Evolutionary conservation across 208 protist species (phyloP).

Genomic region (Lotmaria passim): DNA sequence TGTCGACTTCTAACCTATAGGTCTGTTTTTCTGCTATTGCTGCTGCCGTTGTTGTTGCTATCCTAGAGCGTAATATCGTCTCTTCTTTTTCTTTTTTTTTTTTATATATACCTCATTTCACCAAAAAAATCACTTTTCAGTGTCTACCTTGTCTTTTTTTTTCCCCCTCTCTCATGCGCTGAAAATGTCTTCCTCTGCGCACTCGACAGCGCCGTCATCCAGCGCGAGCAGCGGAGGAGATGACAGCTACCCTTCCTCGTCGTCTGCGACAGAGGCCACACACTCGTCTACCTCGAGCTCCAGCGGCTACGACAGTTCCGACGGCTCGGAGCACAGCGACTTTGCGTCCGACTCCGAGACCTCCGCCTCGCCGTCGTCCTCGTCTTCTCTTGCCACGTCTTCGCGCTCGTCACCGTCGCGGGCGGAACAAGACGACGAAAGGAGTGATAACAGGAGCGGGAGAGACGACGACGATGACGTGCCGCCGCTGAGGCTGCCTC

Average conservation of each 20-base stretch:
- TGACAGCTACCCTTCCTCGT: constrained; percentile 15
- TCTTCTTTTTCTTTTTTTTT: too few relatives aligned
- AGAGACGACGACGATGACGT: background rate
- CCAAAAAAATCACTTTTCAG: too few relatives aligned
- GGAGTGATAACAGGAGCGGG: background rate
- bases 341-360: constrained; percentile 1
- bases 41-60: too few relatives aligned
- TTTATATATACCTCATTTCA: too few relatives aligned
- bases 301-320: background rate
- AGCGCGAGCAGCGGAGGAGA: background rate
- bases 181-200: constrained; percentile 2
- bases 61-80: too few relatives aligned
- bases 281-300: constrained; percentile 3
- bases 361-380: background rate
- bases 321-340: background rate
- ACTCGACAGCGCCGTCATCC: too few relatives aligned
- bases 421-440: too few relatives aligned
- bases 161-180: too few relatives aligned
- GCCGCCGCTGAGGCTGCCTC: constrained; percentile 21
- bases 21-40: too few relatives aligned
- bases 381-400: background rate
- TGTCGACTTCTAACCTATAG: too few relatives aligned
- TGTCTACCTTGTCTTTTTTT: too few relatives aligned
- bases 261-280: constrained; percentile 4
- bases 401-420: background rate